Conservation (phyloP, 495 filamentous ascomycete species). For the Saxophila tyrrhenica region DNA sequence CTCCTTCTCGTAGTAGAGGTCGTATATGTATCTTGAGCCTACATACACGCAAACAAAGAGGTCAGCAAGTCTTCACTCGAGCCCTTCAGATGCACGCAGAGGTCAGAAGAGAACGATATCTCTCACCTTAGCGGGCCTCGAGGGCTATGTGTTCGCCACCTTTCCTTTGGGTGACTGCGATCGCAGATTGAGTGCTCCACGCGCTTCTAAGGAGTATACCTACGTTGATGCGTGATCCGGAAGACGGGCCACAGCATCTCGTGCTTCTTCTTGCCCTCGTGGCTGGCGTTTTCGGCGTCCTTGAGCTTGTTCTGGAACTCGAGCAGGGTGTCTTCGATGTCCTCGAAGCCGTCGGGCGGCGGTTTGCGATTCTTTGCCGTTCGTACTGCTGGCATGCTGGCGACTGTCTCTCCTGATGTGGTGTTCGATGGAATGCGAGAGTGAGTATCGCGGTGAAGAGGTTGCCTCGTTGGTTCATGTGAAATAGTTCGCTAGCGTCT, state of each 20-base stretch:
- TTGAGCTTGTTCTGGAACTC: slow-evolving; percentile 98
- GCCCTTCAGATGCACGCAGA: background rate
- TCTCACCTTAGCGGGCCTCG: slow-evolving; percentile 20
- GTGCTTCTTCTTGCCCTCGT: slow-evolving; percentile 70
- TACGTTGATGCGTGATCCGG: slow-evolving; percentile 91
- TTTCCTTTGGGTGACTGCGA: background rate
- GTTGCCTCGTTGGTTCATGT: too few species aligned
- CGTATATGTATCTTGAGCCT: slow-evolving; percentile 86
- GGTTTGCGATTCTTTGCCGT: slow-evolving; percentile 69
- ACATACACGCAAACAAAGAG: background rate
- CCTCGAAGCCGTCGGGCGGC: slow-evolving; percentile 88
- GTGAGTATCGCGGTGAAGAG: background rate
- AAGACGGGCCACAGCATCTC: slow-evolving; percentile 95
- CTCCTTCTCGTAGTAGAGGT: slow-evolving; percentile 95
- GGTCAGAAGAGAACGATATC: slow-evolving; percentile 14
- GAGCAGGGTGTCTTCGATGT: slow-evolving; percentile 91
- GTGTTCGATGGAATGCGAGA: background rate
- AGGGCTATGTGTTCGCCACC: background rate
- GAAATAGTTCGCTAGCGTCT: too few species aligned
- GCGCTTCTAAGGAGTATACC: slow-evolving; percentile 21
- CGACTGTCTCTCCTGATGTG: background rate
- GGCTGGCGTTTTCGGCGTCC: slow-evolving; percentile 73
- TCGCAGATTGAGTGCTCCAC: background rate
- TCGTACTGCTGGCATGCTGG: slow-evolving; percentile 73
- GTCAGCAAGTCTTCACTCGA: slow-evolving; percentile 1